A percentile compares a stretch with the other conserved stretches of the same genome.
These are phyloP conservation scores for Albophoma yamanashiensis DNA, from an alignment of 2,329 filamentous ascomycete species.

Conservation along the genomic window DNA sequence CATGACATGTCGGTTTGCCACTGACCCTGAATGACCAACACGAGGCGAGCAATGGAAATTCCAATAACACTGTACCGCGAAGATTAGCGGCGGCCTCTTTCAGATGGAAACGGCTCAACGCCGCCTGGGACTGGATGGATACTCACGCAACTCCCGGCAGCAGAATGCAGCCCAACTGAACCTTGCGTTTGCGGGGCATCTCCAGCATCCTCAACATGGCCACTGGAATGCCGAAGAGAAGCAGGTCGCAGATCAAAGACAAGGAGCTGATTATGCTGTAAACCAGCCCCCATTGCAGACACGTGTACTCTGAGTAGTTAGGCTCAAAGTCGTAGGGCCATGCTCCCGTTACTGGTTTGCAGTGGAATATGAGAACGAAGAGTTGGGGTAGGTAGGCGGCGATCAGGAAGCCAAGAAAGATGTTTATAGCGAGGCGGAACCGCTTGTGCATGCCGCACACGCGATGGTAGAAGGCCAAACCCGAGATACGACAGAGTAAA, in stretches of 20 bases:
- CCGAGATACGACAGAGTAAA: constrained; percentile 37
- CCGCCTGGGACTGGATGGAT: neutral
- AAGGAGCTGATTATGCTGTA: constrained; percentile 39
- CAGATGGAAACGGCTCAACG: neutral
- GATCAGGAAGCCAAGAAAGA: constrained; percentile 24
- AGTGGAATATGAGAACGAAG: constrained; percentile 40
- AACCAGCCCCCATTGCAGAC: constrained; percentile 38
- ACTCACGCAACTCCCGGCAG: constrained; percentile 37
- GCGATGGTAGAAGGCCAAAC: constrained; percentile 39
- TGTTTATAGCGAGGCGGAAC: constrained; percentile 23
- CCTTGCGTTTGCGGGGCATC: constrained; percentile 30
- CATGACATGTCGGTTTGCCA: constrained; percentile 37
- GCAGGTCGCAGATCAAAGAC: constrained; percentile 36
- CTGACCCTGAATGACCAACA: constrained; percentile 35
- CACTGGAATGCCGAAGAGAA: constrained; percentile 38
- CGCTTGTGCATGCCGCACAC: constrained; percentile 26
- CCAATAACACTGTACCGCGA: constrained; percentile 29
- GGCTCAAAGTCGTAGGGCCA: constrained; percentile 41
- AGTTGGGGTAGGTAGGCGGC: constrained; percentile 36
- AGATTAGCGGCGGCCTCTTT: neutral
- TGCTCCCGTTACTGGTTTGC: constrained; percentile 34
- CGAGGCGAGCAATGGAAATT: constrained; percentile 34
- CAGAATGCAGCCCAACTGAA: constrained; percentile 35
- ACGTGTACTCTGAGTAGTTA: constrained; percentile 26
- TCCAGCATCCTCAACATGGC: constrained; percentile 35